These are phyloP conservation scores for Pleurotus giganteus DNA, from an alignment of 768 basidiomycete genomes.

Conservation along the genomic window DNA sequence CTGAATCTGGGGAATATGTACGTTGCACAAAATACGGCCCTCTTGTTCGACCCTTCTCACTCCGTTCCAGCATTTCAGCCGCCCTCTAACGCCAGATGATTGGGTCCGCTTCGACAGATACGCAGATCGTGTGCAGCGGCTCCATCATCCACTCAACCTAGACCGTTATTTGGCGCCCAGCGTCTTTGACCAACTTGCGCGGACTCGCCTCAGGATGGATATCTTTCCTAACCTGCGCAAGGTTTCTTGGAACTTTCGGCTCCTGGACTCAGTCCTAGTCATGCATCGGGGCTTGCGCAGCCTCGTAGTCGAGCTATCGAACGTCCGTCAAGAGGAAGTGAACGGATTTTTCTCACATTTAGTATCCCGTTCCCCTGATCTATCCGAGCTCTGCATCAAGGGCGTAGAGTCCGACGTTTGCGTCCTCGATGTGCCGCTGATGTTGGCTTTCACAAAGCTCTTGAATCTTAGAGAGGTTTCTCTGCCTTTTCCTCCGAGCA, in stretches of 20 bases:
- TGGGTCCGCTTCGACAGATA: constrained; percentile 61
- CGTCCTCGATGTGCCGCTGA: too few relatives aligned
- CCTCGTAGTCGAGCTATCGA: too few relatives aligned
- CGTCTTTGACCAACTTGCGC: constrained; percentile 25
- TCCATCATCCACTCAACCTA: constrained; percentile 13
- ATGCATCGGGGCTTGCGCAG: constrained; percentile 51
- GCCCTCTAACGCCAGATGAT: constrained; percentile 40
- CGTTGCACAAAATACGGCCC: constrained; percentile 22
- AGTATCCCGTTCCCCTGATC: too few relatives aligned
- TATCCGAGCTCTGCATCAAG: too few relatives aligned
- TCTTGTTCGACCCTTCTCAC: constrained; percentile 3
- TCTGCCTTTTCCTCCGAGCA: too few relatives aligned
- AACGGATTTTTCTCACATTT: too few relatives aligned
- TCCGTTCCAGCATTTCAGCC: constrained; percentile 34
- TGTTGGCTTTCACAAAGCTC: too few relatives aligned
- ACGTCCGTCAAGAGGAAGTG: too few relatives aligned
- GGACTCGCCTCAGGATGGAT: background rate
- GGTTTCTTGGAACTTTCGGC: constrained; percentile 12
- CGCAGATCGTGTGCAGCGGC: constrained; percentile 40
- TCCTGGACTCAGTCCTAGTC: constrained; percentile 43
- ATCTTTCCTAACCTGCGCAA: background rate
- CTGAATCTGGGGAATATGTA: constrained; percentile 32
- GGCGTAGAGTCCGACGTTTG: too few relatives aligned
- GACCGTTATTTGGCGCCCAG: constrained; percentile 28
- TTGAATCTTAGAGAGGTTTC: too few relatives aligned